Evolutionary conservation across 495 filamentous ascomycete species (phyloP).

Genomic region (Chaetomium fimeti): DNA sequence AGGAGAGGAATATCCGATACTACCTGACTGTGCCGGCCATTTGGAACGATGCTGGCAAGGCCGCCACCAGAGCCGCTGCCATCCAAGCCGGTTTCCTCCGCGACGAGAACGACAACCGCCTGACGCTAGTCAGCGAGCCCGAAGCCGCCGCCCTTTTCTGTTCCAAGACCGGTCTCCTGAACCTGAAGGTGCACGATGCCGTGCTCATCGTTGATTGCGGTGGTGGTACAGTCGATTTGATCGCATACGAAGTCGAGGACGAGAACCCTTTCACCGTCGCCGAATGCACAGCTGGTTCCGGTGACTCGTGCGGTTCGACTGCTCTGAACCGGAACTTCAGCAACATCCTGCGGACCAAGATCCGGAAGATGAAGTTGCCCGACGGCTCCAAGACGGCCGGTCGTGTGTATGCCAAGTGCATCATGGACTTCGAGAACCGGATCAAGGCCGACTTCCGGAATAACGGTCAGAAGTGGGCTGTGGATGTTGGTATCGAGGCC

Average conservation of each 20-base stretch:
- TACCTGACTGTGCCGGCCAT: constrained; percentile 73
- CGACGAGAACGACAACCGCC: constrained; percentile 71
- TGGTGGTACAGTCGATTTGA: constrained; percentile 73
- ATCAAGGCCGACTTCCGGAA: constrained; percentile 81
- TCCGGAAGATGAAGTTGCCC: constrained; percentile 74
- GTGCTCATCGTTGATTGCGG: constrained; percentile 74
- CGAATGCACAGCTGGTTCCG: constrained; percentile 72
- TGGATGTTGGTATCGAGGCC: constrained; percentile 73
- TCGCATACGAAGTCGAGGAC: constrained; percentile 74
- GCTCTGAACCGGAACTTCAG: constrained; percentile 73
- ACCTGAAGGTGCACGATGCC: constrained; percentile 71
- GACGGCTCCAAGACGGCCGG: constrained; percentile 73
- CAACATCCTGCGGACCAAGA: constrained; percentile 73
- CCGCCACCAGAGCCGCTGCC: constrained; percentile 66
- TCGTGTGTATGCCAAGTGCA: constrained; percentile 74
- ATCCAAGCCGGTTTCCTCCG: constrained; percentile 73
- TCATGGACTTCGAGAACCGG: constrained; percentile 78
- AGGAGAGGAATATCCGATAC: constrained; percentile 72
- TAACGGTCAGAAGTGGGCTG: constrained; percentile 75
- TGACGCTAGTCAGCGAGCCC: constrained; percentile 70
- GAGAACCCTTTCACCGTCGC: constrained; percentile 72
- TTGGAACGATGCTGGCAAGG: constrained; percentile 76
- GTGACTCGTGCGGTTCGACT: constrained; percentile 72
- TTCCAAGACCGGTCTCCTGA: constrained; percentile 69
- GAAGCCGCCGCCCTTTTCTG: constrained; percentile 73